phyloP scores from a whole-genome alignment of 805 yeast genomes.

The Yamadazyma endophytica region DNA sequence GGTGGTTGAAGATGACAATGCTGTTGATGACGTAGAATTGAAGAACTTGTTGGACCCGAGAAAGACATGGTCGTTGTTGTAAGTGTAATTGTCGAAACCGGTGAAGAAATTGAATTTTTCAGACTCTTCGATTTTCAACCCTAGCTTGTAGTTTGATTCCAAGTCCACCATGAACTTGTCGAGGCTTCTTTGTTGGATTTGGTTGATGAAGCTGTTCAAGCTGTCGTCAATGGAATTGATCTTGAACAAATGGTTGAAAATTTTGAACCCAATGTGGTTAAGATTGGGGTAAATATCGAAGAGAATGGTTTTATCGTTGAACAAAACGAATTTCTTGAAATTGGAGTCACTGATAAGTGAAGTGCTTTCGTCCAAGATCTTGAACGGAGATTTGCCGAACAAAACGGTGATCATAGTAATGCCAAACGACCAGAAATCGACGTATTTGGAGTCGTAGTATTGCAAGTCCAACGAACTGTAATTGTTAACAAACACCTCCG shows the following conservation, averaged over 20 bases:
- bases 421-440: slow-evolving; percentile 57
- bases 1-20: no score
- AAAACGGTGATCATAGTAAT: slow-evolving; percentile 46
- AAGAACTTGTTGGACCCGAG: neutral
- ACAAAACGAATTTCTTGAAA: slow-evolving; percentile 38
- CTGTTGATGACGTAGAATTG: neutral
- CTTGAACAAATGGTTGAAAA: slow-evolving; percentile 38
- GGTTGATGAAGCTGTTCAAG: slow-evolving; percentile 14
- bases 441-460: slow-evolving; percentile 39
- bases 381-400: slow-evolving; percentile 52
- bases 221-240: slow-evolving; percentile 35
- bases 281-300: slow-evolving; percentile 47
- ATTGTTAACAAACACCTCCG: slow-evolving; percentile 36
- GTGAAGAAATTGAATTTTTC: slow-evolving; percentile 27
- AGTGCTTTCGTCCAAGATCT: slow-evolving; percentile 22
- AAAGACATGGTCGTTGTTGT: neutral
- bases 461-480: slow-evolving; percentile 16
- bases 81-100: neutral
- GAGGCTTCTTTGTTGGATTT: slow-evolving; percentile 30
- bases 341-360: slow-evolving; percentile 34
- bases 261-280: slow-evolving; percentile 29
- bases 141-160: slow-evolving; percentile 25
- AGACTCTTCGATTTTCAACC: slow-evolving; percentile 46
- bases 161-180: slow-evolving; percentile 28
- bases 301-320: slow-evolving; percentile 34